Conservation (phyloP, 148 eudicot species). For the Vaccinium corymbosum region DNA sequence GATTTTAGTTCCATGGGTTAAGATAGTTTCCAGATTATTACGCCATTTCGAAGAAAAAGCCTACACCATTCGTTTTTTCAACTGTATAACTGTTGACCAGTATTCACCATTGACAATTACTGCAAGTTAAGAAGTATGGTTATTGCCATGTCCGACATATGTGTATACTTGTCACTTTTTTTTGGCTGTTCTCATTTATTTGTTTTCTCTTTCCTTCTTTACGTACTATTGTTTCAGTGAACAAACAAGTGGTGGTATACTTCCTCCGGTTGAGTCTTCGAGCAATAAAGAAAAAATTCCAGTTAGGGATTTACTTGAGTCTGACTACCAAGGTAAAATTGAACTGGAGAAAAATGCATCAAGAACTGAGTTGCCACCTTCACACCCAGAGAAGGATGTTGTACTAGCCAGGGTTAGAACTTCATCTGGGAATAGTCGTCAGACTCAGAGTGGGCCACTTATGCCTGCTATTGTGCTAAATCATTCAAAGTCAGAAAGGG, state of each 20-base stretch:
- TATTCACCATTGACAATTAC: background rate
- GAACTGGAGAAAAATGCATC: constrained; percentile 34
- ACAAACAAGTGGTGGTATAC: constrained; percentile 31
- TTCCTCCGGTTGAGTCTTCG: constrained; percentile 25
- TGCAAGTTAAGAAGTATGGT: background rate
- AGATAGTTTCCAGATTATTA: background rate
- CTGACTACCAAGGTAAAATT: constrained; percentile 38
- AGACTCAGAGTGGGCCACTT: constrained; percentile 86
- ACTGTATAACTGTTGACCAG: background rate
- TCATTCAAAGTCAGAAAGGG: constrained; percentile 61
- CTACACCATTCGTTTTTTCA: background rate
- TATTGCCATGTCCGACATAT: background rate
- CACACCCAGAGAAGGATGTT: constrained; percentile 43
- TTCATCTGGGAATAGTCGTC: constrained; percentile 48
- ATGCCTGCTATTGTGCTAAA: constrained; percentile 64
- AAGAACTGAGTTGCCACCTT: constrained; percentile 41
- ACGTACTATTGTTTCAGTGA: constrained; percentile 40
- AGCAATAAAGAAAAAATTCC: constrained; percentile 37
- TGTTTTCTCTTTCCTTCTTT: background rate
- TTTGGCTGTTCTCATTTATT: constrained; percentile 4
- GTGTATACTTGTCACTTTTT: background rate
- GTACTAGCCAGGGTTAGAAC: constrained; percentile 42
- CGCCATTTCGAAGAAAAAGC: background rate
- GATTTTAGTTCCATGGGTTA: background rate
- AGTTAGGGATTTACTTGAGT: constrained; percentile 35